Evolutionary conservation across 768 basidiomycete genomes (phyloP), one percentile per base, ranked within the genome.

Genomic region (Suillus discolor): DNA sequence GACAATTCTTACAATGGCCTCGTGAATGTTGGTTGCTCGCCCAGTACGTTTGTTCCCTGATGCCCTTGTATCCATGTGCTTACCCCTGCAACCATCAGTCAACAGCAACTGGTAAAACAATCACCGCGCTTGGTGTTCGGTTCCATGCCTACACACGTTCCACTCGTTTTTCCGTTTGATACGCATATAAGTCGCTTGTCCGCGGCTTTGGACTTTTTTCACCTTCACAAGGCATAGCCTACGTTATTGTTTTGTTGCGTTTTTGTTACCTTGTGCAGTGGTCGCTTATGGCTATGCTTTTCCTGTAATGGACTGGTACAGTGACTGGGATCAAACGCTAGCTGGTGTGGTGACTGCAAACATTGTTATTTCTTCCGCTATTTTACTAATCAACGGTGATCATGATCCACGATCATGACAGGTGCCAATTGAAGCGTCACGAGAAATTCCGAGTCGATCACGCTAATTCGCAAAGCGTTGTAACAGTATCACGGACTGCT

Each of bases 21-120:
- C 13, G 62, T 84, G 65, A 73, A 71, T 57, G 65, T 82, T 62
- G 81, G 73, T n/a, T 84, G 83, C 69, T 67, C 70, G 15, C 77
- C 79, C 15, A 74, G 84, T 74, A 72, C 71, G 68, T 76, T 44
- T 5, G 44, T 23, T 60, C 16, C 44, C 2, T 18, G 4, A 44
- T 0, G 1, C 36, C 2, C 18, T 57, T 13, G 1, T 25, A 36
- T 42, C 11, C 34, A n/a, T 23, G 2, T 0, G 1, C 15, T 45
- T 11, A 70, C 59, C 1, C 12, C 31, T 20, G 31, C 20, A 6
- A 13, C 6, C 0, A 49, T 23, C 4, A 76, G 76, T 74, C 65
- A 66, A n/a, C n/a, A n/a, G n/a, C n/a, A n/a, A 47, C 62, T 28
- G 8, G 6, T 23, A 9, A 25, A 13, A 54, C 60, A 54, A 69